Conservation (phyloP, 352 stramenopile species). For the Saprolegnia parasitica region DNA sequence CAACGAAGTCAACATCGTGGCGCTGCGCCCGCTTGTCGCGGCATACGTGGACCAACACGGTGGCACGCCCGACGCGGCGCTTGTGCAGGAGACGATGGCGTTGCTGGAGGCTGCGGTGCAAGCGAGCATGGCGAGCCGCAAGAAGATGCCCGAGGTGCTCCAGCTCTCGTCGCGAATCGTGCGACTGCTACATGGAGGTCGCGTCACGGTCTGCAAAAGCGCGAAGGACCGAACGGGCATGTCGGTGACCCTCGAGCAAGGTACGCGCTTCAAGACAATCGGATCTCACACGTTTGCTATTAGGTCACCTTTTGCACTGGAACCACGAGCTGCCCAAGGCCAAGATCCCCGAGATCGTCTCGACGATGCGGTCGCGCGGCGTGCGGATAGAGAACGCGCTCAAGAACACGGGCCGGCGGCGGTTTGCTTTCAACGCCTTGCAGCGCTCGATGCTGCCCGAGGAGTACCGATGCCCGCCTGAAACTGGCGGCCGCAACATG, state of each 20-base stretch:
- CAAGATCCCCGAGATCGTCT: conserved; percentile 70
- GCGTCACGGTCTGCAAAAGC: conserved; percentile 96
- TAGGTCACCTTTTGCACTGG: conserved; percentile 65
- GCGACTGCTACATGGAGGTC: conserved; percentile 83
- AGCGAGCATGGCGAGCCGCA: conserved; percentile 3
- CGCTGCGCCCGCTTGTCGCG: conserved; percentile 31
- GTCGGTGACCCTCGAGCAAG: conserved; percentile 95
- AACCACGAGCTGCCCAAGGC: conserved; percentile 74
- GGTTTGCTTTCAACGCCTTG: conserved; percentile 86
- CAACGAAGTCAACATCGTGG: conserved; percentile 81
- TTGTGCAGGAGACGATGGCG: background rate
- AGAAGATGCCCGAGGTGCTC: conserved; percentile 20
- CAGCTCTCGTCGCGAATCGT: conserved; percentile 58
- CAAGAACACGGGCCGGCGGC: conserved; percentile 85
- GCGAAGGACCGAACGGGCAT: conserved; percentile 98
- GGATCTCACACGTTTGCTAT: too few relatives aligned
- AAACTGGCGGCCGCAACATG: conserved; percentile 47
- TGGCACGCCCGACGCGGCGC: background rate
- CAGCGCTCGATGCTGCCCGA: conserved; percentile 81
- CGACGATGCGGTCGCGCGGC: conserved; percentile 81
- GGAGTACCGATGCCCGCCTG: conserved; percentile 80
- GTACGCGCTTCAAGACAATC: too few relatives aligned
- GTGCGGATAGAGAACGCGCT: conserved; percentile 85
- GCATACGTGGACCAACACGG: conserved; percentile 4
- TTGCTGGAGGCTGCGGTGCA: conserved; percentile 1